Base-by-base conservation (phyloP, 2,329 filamentous ascomycete species). In the Paramyrothecium roridum region DNA sequence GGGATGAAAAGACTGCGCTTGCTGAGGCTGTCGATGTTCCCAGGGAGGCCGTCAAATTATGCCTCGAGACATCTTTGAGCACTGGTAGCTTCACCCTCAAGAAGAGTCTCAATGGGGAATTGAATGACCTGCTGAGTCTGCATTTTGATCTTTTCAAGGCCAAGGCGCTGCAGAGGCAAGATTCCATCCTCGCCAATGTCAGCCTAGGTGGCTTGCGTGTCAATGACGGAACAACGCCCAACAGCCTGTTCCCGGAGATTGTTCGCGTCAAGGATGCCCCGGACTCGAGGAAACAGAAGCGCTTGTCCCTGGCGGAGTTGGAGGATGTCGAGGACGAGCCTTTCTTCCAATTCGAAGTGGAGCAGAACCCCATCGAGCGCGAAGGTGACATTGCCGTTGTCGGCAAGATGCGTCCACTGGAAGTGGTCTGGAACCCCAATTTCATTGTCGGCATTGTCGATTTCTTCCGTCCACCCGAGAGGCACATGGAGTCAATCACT, bases 401-500 rank as follows among this genome's bases (percentile, higher is more conserved):
- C 2, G 88, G 93, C 64, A 97, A 96, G 71, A 77, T 99, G 62
- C 97, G 96, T 71, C 95, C 93, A 48, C 87, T 99, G 62, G 96
- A 99, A 70, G 89, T 99, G 54, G 91, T 99, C 22, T 99, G 96
- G 83, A 99, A 99, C 64, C 95, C 96, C 1, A 90, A 88, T 60
- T 96, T 98, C 62, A 81, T 98, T 1, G 86, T 96, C 7, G 93
- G 95, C 50, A 86, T 98, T 43, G 91, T 88, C 53, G 91, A 92
- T 63, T 99, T 99, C 76, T 99, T 99, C 78, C 89, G 93, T 59
- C 95, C 95, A 1, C 96, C 95, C 0, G 93, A 97, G 70, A 84
- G 93, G 52, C 96, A 99, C 69, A 97, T 99, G 93, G 95, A 99
- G 68, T 99, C 95, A 11, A 97, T 99, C 63, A 89, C 87, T 13